Percentiles rank a stretch among this genome's conserved stretches.
These are phyloP conservation scores for Eremochloa ophiuroides DNA, from an alignment of 176 grass and related monocot species.

Conservation along the genomic window DNA sequence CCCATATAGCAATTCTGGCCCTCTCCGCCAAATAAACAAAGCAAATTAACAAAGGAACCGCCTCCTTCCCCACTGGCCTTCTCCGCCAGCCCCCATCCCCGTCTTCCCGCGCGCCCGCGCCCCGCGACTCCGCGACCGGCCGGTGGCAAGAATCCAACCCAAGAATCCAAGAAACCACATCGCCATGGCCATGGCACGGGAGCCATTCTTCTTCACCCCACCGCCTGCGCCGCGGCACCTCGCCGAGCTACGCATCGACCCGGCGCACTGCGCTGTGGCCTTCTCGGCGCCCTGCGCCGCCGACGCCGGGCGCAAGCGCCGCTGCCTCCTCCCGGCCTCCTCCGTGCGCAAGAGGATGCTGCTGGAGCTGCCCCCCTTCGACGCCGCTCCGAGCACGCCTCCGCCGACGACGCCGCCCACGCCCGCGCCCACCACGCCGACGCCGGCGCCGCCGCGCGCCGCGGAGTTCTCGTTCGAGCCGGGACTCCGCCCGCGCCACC, in stretches of 20 bases:
- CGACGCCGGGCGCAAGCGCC: constrained; percentile 16
- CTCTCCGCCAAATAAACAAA: too few species aligned
- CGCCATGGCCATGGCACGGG: constrained; percentile 5
- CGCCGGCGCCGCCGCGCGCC: neutral
- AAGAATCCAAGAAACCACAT: neutral
- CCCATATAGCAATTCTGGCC: too few species aligned
- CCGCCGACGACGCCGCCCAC: neutral
- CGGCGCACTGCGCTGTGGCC: neutral
- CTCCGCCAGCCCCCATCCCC: too few species aligned
- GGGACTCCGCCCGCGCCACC: neutral
- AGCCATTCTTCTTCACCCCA: neutral
- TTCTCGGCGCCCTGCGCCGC: constrained; percentile 30
- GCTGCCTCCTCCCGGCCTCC: constrained; percentile 19
- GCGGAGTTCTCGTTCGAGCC: constrained; percentile 15
- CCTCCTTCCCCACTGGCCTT: too few species aligned
- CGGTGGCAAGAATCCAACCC: too few species aligned
- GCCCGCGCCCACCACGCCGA: neutral
- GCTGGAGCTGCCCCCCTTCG: constrained; percentile 25
- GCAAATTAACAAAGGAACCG: too few species aligned
- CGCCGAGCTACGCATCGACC: constrained; percentile 32
- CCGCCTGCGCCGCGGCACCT: constrained; percentile 20
- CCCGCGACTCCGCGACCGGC: too few species aligned
- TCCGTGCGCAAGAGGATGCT: constrained; percentile 33
- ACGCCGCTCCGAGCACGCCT: neutral
- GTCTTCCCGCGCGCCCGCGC: too few species aligned